Conservation (phyloP, 1,284 basidiomycete genomes). For the Papiliotrema flavescens region DNA sequence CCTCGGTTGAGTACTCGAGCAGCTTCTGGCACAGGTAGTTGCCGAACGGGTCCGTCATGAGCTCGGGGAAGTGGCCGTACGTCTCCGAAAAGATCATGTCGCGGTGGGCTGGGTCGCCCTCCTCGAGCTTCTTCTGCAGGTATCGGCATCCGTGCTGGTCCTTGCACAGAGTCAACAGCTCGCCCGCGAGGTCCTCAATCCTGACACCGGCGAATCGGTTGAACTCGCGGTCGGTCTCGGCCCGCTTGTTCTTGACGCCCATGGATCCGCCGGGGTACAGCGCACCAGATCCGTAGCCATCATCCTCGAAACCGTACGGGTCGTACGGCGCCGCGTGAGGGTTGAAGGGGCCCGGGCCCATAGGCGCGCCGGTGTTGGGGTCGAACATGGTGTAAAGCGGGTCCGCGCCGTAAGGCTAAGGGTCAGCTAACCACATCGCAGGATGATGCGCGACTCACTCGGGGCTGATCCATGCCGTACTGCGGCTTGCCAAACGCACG, state of each 20-base stretch:
- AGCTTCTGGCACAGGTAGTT: slow-evolving; percentile 99
- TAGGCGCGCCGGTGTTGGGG: slow-evolving; percentile 9
- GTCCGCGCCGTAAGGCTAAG: slow-evolving; percentile 43
- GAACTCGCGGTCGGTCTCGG: slow-evolving; percentile 88
- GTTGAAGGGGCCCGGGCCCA: slow-evolving; percentile 50
- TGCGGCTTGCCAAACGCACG: slow-evolving; percentile 68
- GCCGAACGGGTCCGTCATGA: slow-evolving; percentile 99
- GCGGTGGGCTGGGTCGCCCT: slow-evolving; percentile 86
- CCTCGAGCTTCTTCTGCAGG: slow-evolving; percentile 98
- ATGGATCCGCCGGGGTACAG: slow-evolving; percentile 72
- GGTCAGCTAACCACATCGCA: slow-evolving; percentile 8
- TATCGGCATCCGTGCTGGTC: slow-evolving; percentile 99
- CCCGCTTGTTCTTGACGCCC: slow-evolving; percentile 87
- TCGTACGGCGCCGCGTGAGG: slow-evolving; percentile 53
- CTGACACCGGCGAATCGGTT: slow-evolving; percentile 93
- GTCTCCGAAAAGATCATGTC: slow-evolving; percentile 99
- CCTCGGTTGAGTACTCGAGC: slow-evolving; percentile 94
- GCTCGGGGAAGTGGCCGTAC: slow-evolving; percentile 93
- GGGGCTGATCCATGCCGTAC: slow-evolving; percentile 20
- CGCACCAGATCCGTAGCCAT: slow-evolving; percentile 66
- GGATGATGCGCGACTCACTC: slow-evolving; percentile 13
- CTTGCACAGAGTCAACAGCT: slow-evolving; percentile 91
- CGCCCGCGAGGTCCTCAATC: slow-evolving; percentile 90
- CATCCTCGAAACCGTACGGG: slow-evolving; percentile 63
- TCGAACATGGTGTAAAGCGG: slow-evolving; percentile 36